Conservation (phyloP, 2,329 filamentous ascomycete species). For the Colletotrichum scovillei region DNA sequence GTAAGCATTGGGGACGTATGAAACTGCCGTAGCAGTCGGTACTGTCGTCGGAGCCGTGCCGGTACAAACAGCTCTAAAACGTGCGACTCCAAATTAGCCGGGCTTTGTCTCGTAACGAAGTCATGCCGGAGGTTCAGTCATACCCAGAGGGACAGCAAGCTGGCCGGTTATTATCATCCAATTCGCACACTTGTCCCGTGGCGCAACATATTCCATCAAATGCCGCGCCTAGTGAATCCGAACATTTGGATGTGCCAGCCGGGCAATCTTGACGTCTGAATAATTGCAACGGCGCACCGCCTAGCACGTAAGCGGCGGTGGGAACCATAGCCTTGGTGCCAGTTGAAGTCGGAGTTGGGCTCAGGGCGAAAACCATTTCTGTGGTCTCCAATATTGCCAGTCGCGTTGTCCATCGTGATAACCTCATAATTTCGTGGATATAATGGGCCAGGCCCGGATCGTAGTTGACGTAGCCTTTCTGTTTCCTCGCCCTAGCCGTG, state of each 20-base stretch:
- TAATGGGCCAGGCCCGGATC: not conserved
- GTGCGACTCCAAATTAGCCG: slow-evolving; percentile 10
- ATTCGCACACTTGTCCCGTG: slow-evolving; percentile 60
- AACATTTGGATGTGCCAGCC: slow-evolving; percentile 62
- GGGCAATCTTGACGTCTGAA: slow-evolving; percentile 51
- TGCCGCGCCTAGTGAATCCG: slow-evolving; percentile 54
- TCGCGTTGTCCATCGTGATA: slow-evolving; percentile 1
- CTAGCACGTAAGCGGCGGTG: slow-evolving; percentile 9
- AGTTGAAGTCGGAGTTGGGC: slow-evolving; percentile 12
- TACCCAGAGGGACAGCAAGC: slow-evolving; percentile 67
- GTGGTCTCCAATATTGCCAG: not conserved
- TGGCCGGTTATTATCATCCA: slow-evolving; percentile 60
- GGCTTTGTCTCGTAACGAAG: not conserved
- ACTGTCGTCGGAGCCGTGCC: slow-evolving; percentile 60
- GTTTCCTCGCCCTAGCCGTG: not conserved
- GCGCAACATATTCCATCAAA: slow-evolving; percentile 64
- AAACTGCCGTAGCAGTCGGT: slow-evolving; percentile 52
- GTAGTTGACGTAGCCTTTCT: not conserved
- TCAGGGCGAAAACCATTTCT: not conserved
- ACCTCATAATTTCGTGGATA: slow-evolving; percentile 3
- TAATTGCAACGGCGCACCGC: slow-evolving; percentile 4
- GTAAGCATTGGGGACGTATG: slow-evolving; percentile 67
- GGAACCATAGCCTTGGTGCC: not conserved
- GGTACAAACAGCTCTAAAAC: slow-evolving; percentile 63
- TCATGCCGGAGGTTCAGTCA: slow-evolving; percentile 36